Percentiles rank a stretch among this genome's conserved stretches.
Conservation (phyloP, 768 basidiomycete species). For the Bullera alba region DNA sequence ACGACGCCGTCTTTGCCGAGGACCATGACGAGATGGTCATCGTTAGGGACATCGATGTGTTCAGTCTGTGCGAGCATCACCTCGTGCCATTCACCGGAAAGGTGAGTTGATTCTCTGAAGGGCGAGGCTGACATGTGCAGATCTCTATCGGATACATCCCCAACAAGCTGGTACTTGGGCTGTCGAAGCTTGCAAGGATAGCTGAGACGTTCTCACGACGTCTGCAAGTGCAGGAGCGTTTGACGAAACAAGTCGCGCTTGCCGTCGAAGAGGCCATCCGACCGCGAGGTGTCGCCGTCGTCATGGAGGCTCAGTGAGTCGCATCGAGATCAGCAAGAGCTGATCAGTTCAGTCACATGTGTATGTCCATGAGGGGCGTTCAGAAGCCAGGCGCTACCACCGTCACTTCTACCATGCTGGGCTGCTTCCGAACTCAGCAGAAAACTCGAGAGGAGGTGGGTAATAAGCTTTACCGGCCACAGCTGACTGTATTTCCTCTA, state of each 20-base stretch:
- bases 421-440: slow-evolving; percentile 96
- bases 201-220: slow-evolving; percentile 95
- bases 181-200: slow-evolving; percentile 93
- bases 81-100: slow-evolving; percentile 97
- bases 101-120: slow-evolving; percentile 51
- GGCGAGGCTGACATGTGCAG: slow-evolving; percentile 48
- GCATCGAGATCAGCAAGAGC: neutral
- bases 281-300: slow-evolving; percentile 94
- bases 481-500: slow-evolving; percentile 3
- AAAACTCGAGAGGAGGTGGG: slow-evolving; percentile 84
- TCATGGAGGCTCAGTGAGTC: slow-evolving; percentile 94
- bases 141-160: slow-evolving; percentile 98
- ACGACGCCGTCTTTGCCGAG: slow-evolving; percentile 95
- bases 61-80: slow-evolving; percentile 96
- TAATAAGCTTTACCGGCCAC: neutral
- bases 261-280: slow-evolving; percentile 98
- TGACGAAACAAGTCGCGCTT: slow-evolving; percentile 94
- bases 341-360: slow-evolving; percentile 67
- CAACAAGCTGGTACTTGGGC: slow-evolving; percentile 82
- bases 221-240: slow-evolving; percentile 92
- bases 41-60: slow-evolving; percentile 93
- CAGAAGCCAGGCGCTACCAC: slow-evolving; percentile 96
- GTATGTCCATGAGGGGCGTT: slow-evolving; percentile 99
- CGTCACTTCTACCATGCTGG: slow-evolving; percentile 94
- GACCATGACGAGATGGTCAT: slow-evolving; percentile 99